A percentile compares a stretch with the other conserved stretches of the same genome.
Evolutionary conservation across 306 rosid genomes (phyloP).

Genomic region (Lathyrus tuberosus): DNA sequence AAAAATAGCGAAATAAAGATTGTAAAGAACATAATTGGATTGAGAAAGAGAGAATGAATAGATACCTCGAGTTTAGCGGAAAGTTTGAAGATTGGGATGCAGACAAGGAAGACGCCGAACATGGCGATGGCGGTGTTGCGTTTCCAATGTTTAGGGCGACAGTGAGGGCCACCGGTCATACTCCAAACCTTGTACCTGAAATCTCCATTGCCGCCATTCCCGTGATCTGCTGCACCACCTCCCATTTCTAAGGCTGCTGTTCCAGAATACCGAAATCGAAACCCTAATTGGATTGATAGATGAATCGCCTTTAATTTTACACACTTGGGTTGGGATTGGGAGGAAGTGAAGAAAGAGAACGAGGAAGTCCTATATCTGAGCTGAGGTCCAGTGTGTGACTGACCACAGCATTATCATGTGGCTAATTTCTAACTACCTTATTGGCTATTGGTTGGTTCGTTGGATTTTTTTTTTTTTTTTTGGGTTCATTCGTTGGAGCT

Average conservation of each 20-base stretch:
- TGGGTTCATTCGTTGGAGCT: background rate
- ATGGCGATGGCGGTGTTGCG: constrained; percentile 94
- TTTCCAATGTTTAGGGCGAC: constrained; percentile 95
- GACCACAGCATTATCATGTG: background rate
- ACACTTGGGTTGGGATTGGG: constrained; percentile 3
- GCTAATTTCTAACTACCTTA: background rate
- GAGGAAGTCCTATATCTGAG: background rate
- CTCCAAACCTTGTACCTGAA: constrained; percentile 95
- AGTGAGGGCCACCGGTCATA: constrained; percentile 89
- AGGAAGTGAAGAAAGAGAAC: constrained; percentile 1
- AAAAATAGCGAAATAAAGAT: background rate
- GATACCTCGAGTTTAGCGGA: constrained; percentile 95
- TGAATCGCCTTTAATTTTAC: background rate
- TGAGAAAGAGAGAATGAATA: background rate
- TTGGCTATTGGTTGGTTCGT: background rate
- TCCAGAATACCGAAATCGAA: constrained; percentile 31
- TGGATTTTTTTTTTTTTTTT: too few species aligned
- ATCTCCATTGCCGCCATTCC: constrained; percentile 54
- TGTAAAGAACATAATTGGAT: background rate
- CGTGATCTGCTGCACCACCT: constrained; percentile 79
- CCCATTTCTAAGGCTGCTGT: constrained; percentile 38
- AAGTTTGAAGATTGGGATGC: constrained; percentile 87
- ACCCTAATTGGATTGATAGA: constrained; percentile 53
- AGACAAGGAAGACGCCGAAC: constrained; percentile 81
- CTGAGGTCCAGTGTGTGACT: constrained; percentile 9